A percentile compares a stretch with the other conserved stretches of the same genome.
These are phyloP conservation scores for Striga asiatica DNA, from an alignment of 257 asterid species.

Conservation along the genomic window DNA sequence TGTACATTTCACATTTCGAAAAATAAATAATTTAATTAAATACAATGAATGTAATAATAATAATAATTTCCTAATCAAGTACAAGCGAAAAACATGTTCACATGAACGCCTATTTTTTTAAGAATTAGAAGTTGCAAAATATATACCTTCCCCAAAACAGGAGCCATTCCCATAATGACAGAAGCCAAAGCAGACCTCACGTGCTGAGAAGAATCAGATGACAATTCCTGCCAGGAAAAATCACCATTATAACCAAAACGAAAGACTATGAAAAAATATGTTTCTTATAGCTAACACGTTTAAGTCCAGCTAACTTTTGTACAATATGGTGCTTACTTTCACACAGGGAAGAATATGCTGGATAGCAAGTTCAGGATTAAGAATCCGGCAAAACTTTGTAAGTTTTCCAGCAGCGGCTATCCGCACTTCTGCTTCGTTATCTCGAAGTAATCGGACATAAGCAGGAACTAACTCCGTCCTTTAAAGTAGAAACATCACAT, in stretches of 20 bases:
- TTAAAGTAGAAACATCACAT: too few species aligned
- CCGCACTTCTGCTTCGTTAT: conserved; percentile 85
- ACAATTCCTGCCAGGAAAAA: conserved; percentile 57
- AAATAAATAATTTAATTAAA: too few species aligned
- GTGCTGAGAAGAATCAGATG: conserved; percentile 96
- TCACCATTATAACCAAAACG: conserved; percentile 1
- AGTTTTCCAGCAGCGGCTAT: conserved; percentile 93
- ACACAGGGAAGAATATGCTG: conserved; percentile 90
- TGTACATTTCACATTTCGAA: too few species aligned
- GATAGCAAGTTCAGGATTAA: conserved; percentile 64
- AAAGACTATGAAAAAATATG: neutral
- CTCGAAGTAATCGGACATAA: conserved; percentile 81
- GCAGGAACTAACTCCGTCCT: conserved; percentile 95
- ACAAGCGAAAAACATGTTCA: neutral
- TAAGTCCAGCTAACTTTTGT: neutral
- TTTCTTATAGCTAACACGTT: conserved; percentile 9
- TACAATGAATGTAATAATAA: neutral
- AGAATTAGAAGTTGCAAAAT: neutral
- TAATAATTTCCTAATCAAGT: neutral
- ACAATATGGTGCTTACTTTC: conserved; percentile 32
- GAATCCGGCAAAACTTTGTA: conserved; percentile 49
- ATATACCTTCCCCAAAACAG: conserved; percentile 78
- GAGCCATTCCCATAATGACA: conserved; percentile 98
- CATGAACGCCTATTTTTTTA: neutral
- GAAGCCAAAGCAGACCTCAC: conserved; percentile 97